A percentile compares a stretch with the other conserved stretches of the same genome.
Evolutionary conservation across 75 land plant genomes (phyloP).

Genomic region (Pinus albicaulis): DNA sequence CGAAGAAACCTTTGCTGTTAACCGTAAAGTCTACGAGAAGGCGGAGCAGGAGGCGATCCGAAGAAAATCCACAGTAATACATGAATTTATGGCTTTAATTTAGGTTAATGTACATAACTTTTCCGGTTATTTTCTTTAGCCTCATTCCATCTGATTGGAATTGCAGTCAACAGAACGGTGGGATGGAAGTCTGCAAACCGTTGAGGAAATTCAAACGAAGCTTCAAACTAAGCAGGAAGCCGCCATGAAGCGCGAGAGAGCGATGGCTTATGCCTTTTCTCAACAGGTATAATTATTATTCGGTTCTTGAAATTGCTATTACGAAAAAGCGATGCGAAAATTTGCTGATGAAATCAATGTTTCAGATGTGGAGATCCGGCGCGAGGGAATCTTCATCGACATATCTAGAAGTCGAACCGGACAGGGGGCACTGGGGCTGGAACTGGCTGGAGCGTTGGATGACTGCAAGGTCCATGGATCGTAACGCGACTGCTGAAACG

Average conservation of each 20-base stretch:
- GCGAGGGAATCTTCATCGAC: neutral
- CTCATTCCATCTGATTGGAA: neutral
- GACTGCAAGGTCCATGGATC: conserved; percentile 35
- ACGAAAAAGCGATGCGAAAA: neutral
- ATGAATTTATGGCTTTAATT: neutral
- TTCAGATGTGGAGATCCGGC: conserved; percentile 1
- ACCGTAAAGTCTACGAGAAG: neutral
- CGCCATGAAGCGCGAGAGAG: conserved; percentile 44
- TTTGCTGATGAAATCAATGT: neutral
- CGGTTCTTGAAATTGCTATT: neutral
- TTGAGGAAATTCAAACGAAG: conserved; percentile 34
- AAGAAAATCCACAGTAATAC: neutral
- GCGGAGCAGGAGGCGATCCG: neutral
- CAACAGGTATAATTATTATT: conserved; percentile 40
- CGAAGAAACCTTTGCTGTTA: neutral
- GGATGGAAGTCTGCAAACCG: conserved; percentile 27
- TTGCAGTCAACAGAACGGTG: conserved; percentile 11
- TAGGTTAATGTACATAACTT: neutral
- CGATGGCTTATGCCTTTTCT: conserved; percentile 62
- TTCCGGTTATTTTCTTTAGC: neutral
- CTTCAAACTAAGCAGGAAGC: conserved; percentile 41
- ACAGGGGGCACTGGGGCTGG: conserved; percentile 47
- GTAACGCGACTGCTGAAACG: no score
- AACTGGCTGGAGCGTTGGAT: conserved; percentile 86
- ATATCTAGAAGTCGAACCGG: neutral